Evolutionary conservation across 208 protist species (phyloP).

Genomic region (Trypanosoma mega): DNA sequence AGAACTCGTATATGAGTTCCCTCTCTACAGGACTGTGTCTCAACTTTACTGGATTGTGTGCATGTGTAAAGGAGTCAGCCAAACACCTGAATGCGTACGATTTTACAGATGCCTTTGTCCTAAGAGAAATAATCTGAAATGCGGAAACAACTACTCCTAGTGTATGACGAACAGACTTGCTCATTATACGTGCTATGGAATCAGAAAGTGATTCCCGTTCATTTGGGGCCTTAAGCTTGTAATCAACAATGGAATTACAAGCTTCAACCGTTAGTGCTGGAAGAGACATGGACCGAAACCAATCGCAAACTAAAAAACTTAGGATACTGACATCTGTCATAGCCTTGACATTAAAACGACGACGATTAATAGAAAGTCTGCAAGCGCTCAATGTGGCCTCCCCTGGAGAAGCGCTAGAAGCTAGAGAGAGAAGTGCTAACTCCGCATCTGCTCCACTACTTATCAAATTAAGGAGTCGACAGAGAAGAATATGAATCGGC

Average conservation of each 20-base stretch:
- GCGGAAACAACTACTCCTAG: slow-evolving; percentile 75
- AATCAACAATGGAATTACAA: slow-evolving; percentile 61
- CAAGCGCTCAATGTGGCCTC: slow-evolving; percentile 46
- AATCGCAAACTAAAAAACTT: slow-evolving; percentile 78
- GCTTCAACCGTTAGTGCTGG: slow-evolving; percentile 58
- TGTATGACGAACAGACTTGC: slow-evolving; percentile 69
- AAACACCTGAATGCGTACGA: slow-evolving; percentile 62
- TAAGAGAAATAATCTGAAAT: slow-evolving; percentile 55
- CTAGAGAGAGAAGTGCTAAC: slow-evolving; percentile 57
- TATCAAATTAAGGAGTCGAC: slow-evolving; percentile 70
- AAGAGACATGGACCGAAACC: slow-evolving; percentile 68
- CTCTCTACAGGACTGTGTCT: slow-evolving; percentile 68
- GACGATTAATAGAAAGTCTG: slow-evolving; percentile 77
- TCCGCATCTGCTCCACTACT: slow-evolving; percentile 29
- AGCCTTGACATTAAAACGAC: slow-evolving; percentile 56
- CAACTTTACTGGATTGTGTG: slow-evolving; percentile 73
- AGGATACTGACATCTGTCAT: slow-evolving; percentile 58
- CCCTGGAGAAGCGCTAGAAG: slow-evolving; percentile 50
- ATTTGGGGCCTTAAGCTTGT: slow-evolving; percentile 37
- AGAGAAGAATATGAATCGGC: slow-evolving; percentile 73
- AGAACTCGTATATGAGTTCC: slow-evolving; percentile 69
- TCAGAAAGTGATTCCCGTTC: slow-evolving; percentile 35
- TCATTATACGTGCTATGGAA: slow-evolving; percentile 48
- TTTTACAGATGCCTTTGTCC: slow-evolving; percentile 36
- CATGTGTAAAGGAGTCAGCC: slow-evolving; percentile 69